phyloP scores from a whole-genome alignment of 306 rosid species.

The Fragaria ananassa region DNA sequence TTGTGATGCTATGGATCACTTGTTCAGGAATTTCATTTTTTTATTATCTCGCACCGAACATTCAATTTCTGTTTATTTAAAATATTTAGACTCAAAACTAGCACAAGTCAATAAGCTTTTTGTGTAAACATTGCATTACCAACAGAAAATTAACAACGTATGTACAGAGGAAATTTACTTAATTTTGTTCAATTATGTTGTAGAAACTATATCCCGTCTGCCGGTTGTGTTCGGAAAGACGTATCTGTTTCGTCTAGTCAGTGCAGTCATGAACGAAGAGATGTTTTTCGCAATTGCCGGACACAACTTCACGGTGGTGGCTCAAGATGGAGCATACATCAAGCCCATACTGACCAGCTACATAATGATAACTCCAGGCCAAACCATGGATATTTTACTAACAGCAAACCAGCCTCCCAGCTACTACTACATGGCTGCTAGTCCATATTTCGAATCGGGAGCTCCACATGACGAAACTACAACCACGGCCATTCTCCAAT shows the following conservation, averaged over 20 bases:
- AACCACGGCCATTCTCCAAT: background rate
- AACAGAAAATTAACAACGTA: too few relatives aligned
- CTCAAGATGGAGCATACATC: constrained; percentile 15
- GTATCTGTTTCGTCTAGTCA: constrained; percentile 9
- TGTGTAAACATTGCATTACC: too few relatives aligned
- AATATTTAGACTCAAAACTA: background rate
- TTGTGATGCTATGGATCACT: background rate
- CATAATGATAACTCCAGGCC: constrained; percentile 20
- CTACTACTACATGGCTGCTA: constrained; percentile 16
- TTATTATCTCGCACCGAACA: too few relatives aligned
- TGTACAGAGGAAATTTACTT: too few relatives aligned
- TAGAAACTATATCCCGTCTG: background rate
- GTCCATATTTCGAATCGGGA: background rate
- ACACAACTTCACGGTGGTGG: constrained; percentile 18
- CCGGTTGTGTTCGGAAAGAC: constrained; percentile 8
- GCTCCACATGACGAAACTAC: constrained; percentile 9
- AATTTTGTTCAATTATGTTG: background rate
- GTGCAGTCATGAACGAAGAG: constrained; percentile 17
- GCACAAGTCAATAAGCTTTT: background rate
- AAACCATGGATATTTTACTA: constrained; percentile 21
- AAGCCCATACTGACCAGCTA: constrained; percentile 12
- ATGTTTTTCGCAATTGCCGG: constrained; percentile 18
- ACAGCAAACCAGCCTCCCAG: constrained; percentile 16
- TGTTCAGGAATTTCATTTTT: too few relatives aligned
- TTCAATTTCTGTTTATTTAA: too few relatives aligned